A percentile compares a stretch with the other conserved stretches of the same genome.
Conservation (phyloP, 1,284 basidiomycete genomes). For the Trichosporon asahii region DNA sequence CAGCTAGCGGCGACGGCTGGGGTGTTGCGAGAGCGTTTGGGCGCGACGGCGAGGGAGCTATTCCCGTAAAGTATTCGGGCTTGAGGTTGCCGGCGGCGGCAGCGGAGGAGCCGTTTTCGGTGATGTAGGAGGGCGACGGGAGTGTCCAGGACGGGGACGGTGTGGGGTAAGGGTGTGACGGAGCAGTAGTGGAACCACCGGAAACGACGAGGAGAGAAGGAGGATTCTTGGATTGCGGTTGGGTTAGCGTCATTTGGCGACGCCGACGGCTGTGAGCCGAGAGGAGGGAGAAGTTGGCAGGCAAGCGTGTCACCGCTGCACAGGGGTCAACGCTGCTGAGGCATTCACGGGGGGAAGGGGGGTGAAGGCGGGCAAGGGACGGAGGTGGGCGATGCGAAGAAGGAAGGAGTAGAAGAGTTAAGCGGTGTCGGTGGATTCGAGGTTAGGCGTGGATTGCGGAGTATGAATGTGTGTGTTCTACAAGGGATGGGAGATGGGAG, state of each 20-base stretch:
- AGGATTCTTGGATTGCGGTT: constrained; percentile 6
- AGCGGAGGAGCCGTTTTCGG: neutral
- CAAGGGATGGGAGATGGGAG: neutral
- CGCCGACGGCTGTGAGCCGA: constrained; percentile 8
- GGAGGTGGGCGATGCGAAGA: neutral
- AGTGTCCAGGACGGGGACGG: constrained; percentile 3
- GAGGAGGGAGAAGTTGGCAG: neutral
- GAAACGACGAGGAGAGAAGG: constrained; percentile 7
- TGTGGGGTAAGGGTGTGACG: neutral
- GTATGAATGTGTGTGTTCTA: neutral
- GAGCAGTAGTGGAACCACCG: neutral
- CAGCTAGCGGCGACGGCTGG: constrained; percentile 3
- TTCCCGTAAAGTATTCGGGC: neutral
- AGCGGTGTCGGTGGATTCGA: neutral
- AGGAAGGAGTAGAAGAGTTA: neutral
- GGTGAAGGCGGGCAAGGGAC: neutral
- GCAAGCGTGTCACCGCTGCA: constrained; percentile 9
- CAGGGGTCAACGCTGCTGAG: neutral
- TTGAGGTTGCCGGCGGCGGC: neutral
- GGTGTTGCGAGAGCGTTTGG: neutral
- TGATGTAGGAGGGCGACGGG: neutral
- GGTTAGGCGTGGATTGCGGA: neutral
- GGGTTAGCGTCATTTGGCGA: constrained; percentile 10
- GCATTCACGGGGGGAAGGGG: neutral
- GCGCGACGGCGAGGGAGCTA: constrained; percentile 8